phyloP scores from a whole-genome alignment of 192 early-diverging fungal genomes.

The Coemansia umbellata region DNA sequence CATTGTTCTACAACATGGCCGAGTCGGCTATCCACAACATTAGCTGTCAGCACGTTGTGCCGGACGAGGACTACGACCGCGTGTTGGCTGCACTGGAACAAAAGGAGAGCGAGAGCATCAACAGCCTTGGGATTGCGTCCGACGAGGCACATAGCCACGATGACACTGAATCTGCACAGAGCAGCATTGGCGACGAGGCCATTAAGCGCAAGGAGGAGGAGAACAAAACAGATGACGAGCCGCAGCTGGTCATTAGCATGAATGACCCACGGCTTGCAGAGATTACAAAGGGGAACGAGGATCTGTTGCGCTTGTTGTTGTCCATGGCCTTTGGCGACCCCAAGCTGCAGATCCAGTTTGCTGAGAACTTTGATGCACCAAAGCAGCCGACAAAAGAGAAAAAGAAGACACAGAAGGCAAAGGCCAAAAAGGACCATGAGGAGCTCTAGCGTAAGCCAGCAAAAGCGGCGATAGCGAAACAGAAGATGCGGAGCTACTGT shows the following conservation, averaged over 20 bases:
- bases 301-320: constrained; percentile 23
- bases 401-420: not conserved
- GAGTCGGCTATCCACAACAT: constrained; percentile 55
- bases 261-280: constrained; percentile 18
- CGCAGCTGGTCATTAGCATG: constrained; percentile 31
- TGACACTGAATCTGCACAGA: not conserved
- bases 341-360: constrained; percentile 15
- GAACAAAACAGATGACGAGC: not conserved
- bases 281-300: constrained; percentile 4
- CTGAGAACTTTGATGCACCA: not conserved
- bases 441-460: no score
- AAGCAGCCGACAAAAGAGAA: not conserved
- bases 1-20: constrained; percentile 46
- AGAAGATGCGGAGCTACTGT: no score
- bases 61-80: constrained; percentile 50
- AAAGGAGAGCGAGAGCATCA: not conserved
- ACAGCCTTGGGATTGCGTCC: not conserved
- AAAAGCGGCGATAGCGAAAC: no score
- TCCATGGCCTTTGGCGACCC: constrained; percentile 20
- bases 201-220: not conserved
- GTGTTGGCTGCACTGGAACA: not conserved
- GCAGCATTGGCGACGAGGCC: no score
- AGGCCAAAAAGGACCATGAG: not conserved
- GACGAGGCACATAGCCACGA: not conserved
- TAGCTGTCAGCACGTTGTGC: constrained; percentile 59